These are phyloP conservation scores for Parietichytrium sp. DNA, from an alignment of 108 stramenopile genomes.

Conservation along the genomic window DNA sequence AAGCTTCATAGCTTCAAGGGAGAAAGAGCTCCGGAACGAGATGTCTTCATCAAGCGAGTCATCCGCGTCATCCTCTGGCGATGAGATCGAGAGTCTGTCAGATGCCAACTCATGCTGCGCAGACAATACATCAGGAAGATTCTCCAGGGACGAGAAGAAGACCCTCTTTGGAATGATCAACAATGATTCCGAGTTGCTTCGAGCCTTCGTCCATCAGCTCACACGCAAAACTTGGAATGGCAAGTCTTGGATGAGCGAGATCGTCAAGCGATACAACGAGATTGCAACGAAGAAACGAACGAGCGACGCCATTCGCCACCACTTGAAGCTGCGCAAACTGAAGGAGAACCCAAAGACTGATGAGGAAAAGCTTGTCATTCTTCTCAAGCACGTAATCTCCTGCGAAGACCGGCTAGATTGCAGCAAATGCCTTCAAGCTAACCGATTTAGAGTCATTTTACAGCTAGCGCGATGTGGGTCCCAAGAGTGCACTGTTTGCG, in stretches of 20 bases:
- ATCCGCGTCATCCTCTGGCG: too few relatives aligned
- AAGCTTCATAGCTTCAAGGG: too few relatives aligned
- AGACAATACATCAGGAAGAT: conserved; percentile 22
- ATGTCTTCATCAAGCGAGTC: too few relatives aligned
- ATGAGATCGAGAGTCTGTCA: too few relatives aligned
- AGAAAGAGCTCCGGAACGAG: too few relatives aligned
- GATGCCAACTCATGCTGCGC: too few relatives aligned
- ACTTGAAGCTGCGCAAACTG: conserved; percentile 33
- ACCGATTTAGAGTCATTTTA: conserved; percentile 13
- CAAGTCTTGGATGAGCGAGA: conserved; percentile 18
- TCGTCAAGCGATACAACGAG: conserved; percentile 13
- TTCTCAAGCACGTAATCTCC: not conserved
- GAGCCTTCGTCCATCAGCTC: conserved; percentile 35
- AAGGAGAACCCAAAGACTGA: conserved; percentile 3
- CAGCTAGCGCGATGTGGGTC: not conserved
- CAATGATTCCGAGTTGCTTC: conserved; percentile 11
- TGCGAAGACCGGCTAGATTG: not conserved
- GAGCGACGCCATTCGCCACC: conserved; percentile 26
- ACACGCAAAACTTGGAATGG: not conserved
- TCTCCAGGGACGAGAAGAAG: conserved; percentile 20
- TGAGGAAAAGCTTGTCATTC: not conserved
- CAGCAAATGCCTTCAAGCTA: conserved; percentile 28
- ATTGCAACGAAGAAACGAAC: not conserved
- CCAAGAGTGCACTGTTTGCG: not conserved
- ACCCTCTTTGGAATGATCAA: not conserved